phyloP scores from a whole-genome alignment of 2,329 filamentous ascomycete genomes.

The Aspergillus caelatus region DNA sequence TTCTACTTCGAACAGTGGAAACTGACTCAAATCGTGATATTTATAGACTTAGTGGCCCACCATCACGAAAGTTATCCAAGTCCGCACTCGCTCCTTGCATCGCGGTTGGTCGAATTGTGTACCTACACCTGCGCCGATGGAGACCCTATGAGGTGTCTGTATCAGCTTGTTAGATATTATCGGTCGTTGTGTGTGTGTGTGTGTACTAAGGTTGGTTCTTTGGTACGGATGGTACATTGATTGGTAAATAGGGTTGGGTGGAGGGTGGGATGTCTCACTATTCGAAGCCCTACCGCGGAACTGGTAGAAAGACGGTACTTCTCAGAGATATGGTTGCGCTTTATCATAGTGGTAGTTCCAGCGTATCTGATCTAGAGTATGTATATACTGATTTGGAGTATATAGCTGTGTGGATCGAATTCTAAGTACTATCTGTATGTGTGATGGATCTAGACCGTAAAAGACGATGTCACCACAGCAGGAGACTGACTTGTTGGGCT shows the following conservation, averaged over 20 bases:
- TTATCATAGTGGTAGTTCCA: neutral
- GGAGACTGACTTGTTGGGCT: neutral
- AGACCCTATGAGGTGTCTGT: neutral
- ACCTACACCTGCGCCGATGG: neutral
- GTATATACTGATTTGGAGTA: neutral
- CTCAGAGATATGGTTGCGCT: neutral
- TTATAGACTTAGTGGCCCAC: slow-evolving; percentile 1
- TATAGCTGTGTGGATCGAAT: neutral
- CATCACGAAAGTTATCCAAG: neutral
- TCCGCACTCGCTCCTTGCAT: neutral
- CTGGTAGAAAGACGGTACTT: neutral
- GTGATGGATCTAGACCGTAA: neutral
- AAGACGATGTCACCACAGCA: neutral
- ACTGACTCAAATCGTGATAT: neutral
- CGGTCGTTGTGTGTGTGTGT: neutral
- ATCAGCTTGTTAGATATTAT: neutral
- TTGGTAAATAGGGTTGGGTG: neutral
- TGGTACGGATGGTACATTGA: neutral
- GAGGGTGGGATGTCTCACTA: neutral
- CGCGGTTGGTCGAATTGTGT: neutral
- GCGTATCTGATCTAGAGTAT: neutral
- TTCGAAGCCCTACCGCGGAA: neutral
- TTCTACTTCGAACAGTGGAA: neutral
- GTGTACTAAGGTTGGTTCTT: neutral
- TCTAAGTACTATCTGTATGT: neutral